Base-by-base conservation (phyloP, 2,329 filamentous ascomycete genomes). In the Aspergillus luchuensis region DNA sequence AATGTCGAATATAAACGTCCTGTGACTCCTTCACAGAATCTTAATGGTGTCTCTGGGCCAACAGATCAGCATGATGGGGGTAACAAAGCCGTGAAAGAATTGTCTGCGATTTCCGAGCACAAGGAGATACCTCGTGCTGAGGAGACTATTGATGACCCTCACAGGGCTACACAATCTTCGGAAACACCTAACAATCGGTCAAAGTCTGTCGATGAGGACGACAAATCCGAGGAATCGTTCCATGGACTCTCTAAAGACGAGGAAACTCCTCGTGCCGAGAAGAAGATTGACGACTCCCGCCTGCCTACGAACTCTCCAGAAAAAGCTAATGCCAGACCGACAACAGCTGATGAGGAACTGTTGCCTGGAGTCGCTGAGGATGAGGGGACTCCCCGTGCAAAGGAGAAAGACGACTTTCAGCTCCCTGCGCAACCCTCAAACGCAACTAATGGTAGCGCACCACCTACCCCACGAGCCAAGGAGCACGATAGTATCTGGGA, bases 401-500 rank as follows among this genome's bases (percentile, higher is more conserved):
- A 36, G 30, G n/a, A 5, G 6, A 56, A 38, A 13, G 25, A 50
- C 25, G n/a, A 50, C 23, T 30, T 28, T 50, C 47, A n/a, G 8
- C 25, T 19, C 25, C 25, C 15, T 50, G 17, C 47, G 25, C 47
- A 55, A 28, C n/a, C 23, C 8, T 57, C 58, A 11, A 53, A 41
- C 33, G n/a, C 62, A 33, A 43, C 58, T 15, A 50, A 58, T 43
- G 41, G 41, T 21, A 56, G 30, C 48, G 21, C 49, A 11, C 61
- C 62, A 5, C 64, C 61, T 7, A 67, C 66, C 13, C 67, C 65
- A 8, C 54, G 47, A 4, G 28, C 59, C 8, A 62, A 63, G 10
- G 49, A 59, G n/a, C 56, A 63, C n/a, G 58, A 60, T 15, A 61
- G 56, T 47, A 69, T 70, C 55, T 73, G 69, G 63, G 68, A 72